Evolutionary conservation across 1,284 basidiomycete species (phyloP).

Genomic region (Tylopilus sp.): DNA sequence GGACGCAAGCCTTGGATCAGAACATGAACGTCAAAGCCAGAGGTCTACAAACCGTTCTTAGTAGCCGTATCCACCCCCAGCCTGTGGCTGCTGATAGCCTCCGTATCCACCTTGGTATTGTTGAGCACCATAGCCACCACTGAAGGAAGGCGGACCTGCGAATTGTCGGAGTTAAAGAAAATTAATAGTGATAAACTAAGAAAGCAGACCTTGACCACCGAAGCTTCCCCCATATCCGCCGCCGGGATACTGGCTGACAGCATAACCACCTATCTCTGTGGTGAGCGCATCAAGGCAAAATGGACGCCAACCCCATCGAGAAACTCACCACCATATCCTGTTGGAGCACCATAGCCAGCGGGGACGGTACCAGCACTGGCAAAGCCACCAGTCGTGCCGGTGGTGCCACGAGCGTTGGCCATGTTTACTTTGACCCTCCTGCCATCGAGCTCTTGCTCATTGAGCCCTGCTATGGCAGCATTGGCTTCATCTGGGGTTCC

Average conservation of each 20-base stretch:
- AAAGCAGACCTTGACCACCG: constrained; percentile 15
- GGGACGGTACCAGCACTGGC: constrained; percentile 14
- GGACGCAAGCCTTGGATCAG: constrained; percentile 5
- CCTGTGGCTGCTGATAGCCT: constrained; percentile 25
- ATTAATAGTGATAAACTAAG: background rate
- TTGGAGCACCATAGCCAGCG: constrained; percentile 24
- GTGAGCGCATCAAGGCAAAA: background rate
- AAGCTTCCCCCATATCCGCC: constrained; percentile 16
- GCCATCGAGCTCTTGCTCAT: constrained; percentile 94
- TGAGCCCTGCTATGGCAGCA: constrained; percentile 73
- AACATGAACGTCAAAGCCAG: background rate
- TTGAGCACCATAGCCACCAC: constrained; percentile 13
- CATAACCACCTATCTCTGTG: constrained; percentile 14
- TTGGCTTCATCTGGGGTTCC: constrained; percentile 63
- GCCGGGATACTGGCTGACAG: constrained; percentile 18
- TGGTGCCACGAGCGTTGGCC: constrained; percentile 70
- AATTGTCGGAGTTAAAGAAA: constrained; percentile 1
- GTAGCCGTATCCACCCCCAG: constrained; percentile 23
- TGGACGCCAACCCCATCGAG: no score
- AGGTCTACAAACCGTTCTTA: constrained; percentile 11
- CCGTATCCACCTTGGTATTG: constrained; percentile 27
- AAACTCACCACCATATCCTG: constrained; percentile 23
- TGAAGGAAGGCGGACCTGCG: constrained; percentile 12
- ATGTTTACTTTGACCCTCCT: constrained; percentile 92
- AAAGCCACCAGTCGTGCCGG: background rate